Conservation (phyloP, 805 yeast species). For the Candida stauntonica region DNA sequence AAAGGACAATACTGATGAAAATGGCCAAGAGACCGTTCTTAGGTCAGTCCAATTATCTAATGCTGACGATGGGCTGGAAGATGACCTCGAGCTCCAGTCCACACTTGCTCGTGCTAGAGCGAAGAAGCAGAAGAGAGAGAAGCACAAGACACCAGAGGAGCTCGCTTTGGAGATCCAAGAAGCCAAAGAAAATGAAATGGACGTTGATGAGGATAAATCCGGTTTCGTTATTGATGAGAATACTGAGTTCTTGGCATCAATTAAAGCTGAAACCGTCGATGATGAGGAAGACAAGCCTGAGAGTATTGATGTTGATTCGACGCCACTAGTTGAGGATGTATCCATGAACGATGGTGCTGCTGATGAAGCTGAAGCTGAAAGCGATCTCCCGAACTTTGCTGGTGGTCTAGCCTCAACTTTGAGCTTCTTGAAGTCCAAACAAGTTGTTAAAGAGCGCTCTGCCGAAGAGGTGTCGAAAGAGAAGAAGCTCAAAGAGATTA, state of each 20-base stretch:
- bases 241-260: constrained; percentile 31
- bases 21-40: constrained; percentile 22
- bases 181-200: constrained; percentile 15
- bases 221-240: constrained; percentile 33
- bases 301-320: background rate
- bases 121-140: constrained; percentile 16
- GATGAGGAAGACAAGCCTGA: background rate
- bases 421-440: constrained; percentile 20
- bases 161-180: constrained; percentile 22
- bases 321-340: background rate
- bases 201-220: constrained; percentile 9
- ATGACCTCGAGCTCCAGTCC: constrained; percentile 23
- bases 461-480: constrained; percentile 8
- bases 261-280: constrained; percentile 10
- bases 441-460: constrained; percentile 14
- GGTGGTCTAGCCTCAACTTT: constrained; percentile 26
- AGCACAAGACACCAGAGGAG: constrained; percentile 17
- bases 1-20: constrained; percentile 13
- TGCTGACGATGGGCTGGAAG: constrained; percentile 19
- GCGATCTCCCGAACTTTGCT: constrained; percentile 10
- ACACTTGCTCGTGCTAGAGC: constrained; percentile 25
- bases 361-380: background rate
- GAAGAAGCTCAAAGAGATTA: constrained; percentile 11
- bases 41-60: constrained; percentile 26
- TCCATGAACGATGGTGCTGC: background rate